These are phyloP conservation scores for Penicillium occitanis DNA, from an alignment of 2,329 filamentous ascomycete genomes.

Conservation along the genomic window DNA sequence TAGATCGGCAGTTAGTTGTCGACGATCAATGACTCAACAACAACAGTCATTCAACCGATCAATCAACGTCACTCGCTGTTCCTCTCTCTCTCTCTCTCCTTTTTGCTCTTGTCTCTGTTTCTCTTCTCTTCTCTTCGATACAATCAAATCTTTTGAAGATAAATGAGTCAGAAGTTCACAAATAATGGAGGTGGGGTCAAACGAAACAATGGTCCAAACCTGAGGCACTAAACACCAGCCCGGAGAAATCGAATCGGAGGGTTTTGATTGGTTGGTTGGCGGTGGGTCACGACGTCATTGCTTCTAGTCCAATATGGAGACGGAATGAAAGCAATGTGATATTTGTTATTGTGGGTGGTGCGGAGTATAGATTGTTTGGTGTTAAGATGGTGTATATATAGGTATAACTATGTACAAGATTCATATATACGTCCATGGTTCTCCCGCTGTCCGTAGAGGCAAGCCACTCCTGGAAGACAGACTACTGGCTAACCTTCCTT, in stretches of 20 bases:
- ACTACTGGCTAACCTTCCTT: slow-evolving; percentile 31
- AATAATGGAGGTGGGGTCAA: slow-evolving; percentile 2
- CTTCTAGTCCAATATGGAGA: neutral
- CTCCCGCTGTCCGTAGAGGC: slow-evolving; percentile 1
- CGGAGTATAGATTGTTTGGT: neutral
- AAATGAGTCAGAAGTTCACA: too few relatives aligned
- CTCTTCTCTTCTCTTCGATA: neutral
- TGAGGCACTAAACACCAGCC: neutral
- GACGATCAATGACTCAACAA: slow-evolving; percentile 3
- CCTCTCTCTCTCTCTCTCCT: neutral
- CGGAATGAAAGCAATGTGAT: neutral
- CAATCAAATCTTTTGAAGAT: neutral
- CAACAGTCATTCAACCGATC: neutral
- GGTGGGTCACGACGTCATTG: slow-evolving; percentile 5
- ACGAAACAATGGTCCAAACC: neutral
- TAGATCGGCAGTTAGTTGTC: neutral
- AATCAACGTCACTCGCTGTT: neutral
- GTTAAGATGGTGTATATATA: neutral
- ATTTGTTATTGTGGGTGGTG: neutral
- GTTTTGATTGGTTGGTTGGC: neutral
- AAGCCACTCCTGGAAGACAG: neutral
- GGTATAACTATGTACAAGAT: neutral
- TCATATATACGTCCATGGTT: neutral
- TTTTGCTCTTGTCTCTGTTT: neutral
- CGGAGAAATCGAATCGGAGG: neutral